phyloP scores from a whole-genome alignment of 2,329 filamentous ascomycete genomes.

The Fonsecaea pugnacius region DNA sequence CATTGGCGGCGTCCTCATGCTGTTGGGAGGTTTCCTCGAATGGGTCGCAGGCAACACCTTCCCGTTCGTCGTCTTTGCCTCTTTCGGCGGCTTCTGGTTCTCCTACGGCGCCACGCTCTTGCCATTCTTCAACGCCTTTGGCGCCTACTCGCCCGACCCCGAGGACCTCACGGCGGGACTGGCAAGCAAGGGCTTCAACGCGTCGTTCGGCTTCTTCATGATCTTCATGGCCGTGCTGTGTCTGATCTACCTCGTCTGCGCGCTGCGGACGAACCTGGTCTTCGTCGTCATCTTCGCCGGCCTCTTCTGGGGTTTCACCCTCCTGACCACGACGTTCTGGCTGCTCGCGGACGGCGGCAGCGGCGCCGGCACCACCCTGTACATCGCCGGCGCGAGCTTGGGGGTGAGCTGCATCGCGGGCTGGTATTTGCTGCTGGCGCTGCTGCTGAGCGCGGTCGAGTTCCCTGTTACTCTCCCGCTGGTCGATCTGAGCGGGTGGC shows the following conservation, averaged over 20 bases:
- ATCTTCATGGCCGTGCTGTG: constrained; percentile 69
- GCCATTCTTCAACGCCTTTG: constrained; percentile 57
- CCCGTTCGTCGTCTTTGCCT: constrained; percentile 59
- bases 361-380: constrained; percentile 45
- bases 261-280: constrained; percentile 72
- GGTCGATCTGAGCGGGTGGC: constrained; percentile 54
- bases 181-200: constrained; percentile 16
- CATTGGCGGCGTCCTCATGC: constrained; percentile 28
- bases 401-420: constrained; percentile 52
- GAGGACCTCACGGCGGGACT: not conserved
- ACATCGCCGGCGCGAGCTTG: constrained; percentile 50
- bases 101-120: constrained; percentile 59
- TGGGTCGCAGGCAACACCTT: constrained; percentile 54
- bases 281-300: constrained; percentile 71
- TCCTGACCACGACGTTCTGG: constrained; percentile 22
- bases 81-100: constrained; percentile 56
- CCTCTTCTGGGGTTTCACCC: constrained; percentile 44
- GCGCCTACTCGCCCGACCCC: constrained; percentile 37
- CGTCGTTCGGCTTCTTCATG: constrained; percentile 60
- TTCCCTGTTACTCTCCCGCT: constrained; percentile 62
- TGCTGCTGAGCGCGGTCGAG: constrained; percentile 59
- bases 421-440: constrained; percentile 60
- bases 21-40: constrained; percentile 42
- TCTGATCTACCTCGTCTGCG: constrained; percentile 69
- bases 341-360: constrained; percentile 11